Percentiles rank a stretch among this genome's conserved stretches.
These are phyloP conservation scores for Colletotrichum musae DNA, from an alignment of 2,329 filamentous ascomycete genomes.

Conservation along the genomic window DNA sequence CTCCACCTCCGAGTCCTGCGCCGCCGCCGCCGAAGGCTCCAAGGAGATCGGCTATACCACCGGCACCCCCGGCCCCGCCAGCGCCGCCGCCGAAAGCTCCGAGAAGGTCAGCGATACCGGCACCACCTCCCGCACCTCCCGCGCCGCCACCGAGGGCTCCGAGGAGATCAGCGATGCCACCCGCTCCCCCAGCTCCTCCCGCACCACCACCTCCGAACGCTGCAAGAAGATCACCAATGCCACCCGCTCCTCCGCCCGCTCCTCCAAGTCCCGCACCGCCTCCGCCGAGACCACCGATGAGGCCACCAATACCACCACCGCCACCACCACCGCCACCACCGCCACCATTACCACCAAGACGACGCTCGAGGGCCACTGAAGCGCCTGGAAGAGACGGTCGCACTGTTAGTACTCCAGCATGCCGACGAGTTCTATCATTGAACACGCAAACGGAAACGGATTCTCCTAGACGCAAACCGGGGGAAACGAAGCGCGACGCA, in stretches of 20 bases:
- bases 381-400: constrained; percentile 6
- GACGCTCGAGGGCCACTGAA: constrained; percentile 1
- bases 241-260: background rate
- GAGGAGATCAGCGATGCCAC: constrained; percentile 8
- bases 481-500: constrained; percentile 24
- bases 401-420: constrained; percentile 26
- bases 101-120: constrained; percentile 5
- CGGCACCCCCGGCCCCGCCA: background rate
- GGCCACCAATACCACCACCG: constrained; percentile 8
- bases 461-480: background rate
- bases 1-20: background rate
- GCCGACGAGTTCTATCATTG: background rate
- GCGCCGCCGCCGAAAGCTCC: constrained; percentile 12
- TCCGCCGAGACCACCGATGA: constrained; percentile 1
- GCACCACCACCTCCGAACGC: background rate
- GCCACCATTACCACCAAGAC: background rate
- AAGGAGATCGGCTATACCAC: constrained; percentile 5
- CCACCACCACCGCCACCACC: background rate
- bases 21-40: constrained; percentile 10
- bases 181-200: constrained; percentile 4
- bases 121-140: constrained; percentile 1
- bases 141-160: constrained; percentile 12
- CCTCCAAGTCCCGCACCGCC: constrained; percentile 3
- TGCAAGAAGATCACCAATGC: constrained; percentile 22
- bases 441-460: constrained; percentile 11